Conservation (phyloP, 441 rosid species). For the Viola pubescens region DNA sequence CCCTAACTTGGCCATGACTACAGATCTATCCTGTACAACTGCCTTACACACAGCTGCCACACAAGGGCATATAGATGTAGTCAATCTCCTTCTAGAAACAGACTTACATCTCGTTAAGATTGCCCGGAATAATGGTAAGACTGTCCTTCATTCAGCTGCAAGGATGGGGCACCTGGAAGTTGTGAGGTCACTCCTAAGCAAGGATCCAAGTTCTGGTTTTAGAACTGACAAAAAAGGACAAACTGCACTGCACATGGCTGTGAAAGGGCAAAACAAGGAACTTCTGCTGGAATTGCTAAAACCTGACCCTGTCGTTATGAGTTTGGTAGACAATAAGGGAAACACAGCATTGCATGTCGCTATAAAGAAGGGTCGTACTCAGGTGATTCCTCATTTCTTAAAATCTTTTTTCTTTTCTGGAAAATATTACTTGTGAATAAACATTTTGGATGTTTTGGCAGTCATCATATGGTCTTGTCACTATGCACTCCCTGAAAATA, state of each 20-base stretch:
- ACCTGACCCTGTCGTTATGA: conserved; percentile 54
- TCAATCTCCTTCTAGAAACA: conserved; percentile 74
- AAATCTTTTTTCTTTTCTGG: conserved; percentile 4
- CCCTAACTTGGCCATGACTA: conserved; percentile 87
- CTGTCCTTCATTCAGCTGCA: conserved; percentile 86
- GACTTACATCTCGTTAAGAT: conserved; percentile 73
- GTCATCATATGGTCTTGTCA: too few relatives aligned
- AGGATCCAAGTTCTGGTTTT: conserved; percentile 61
- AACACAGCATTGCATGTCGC: conserved; percentile 80
- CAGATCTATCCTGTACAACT: conserved; percentile 69
- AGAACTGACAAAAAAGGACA: conserved; percentile 84
- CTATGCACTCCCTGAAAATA: too few relatives aligned
- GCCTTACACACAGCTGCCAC: conserved; percentile 95
- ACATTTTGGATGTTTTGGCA: too few relatives aligned
- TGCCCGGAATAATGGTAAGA: conserved; percentile 85
- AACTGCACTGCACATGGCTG: conserved; percentile 93
- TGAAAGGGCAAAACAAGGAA: conserved; percentile 79
- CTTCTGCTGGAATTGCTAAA: conserved; percentile 62
- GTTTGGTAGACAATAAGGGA: conserved; percentile 65
- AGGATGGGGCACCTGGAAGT: conserved; percentile 91
- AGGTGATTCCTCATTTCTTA: conserved; percentile 36
- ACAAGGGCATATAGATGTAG: conserved; percentile 77
- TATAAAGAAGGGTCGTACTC: conserved; percentile 52
- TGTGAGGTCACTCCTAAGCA: conserved; percentile 59
- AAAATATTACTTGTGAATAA: too few relatives aligned